A percentile compares a stretch with the other conserved stretches of the same genome.
phyloP scores from a whole-genome alignment of 495 filamentous ascomycete species.

The Penicillium canariense region DNA sequence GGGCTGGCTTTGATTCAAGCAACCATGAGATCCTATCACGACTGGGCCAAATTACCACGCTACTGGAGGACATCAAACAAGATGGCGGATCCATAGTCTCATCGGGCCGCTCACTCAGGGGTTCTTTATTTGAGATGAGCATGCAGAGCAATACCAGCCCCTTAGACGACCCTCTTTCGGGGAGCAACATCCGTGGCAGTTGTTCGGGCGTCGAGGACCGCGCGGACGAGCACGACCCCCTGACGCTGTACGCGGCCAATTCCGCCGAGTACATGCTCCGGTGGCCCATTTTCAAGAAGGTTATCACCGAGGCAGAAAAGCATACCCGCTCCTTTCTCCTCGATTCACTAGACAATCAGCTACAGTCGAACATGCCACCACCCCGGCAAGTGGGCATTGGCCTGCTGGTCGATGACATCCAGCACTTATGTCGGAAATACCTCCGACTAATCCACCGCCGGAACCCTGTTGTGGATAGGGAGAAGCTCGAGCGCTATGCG shows the following conservation, averaged over 20 bases:
- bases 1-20: conserved; percentile 17
- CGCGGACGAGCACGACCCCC: conserved; percentile 21
- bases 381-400: conserved; percentile 17
- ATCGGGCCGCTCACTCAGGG: conserved; percentile 18
- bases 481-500: conserved; percentile 24
- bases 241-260: conserved; percentile 22
- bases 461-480: conserved; percentile 24
- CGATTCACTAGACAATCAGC: conserved; percentile 23
- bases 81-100: conserved; percentile 15
- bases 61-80: conserved; percentile 27
- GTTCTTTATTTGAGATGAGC: conserved; percentile 19
- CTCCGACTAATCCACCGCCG: conserved; percentile 18
- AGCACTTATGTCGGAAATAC: conserved; percentile 19
- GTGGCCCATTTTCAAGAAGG: conserved; percentile 24
- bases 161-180: conserved; percentile 8
- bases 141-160: conserved; percentile 17
- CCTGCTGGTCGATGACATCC: conserved; percentile 21
- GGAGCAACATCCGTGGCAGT: conserved; percentile 9
- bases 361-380: background rate
- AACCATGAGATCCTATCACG: conserved; percentile 25
- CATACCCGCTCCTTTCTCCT: conserved; percentile 27
- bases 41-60: conserved; percentile 21
- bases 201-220: conserved; percentile 18
- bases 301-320: conserved; percentile 25
- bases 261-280: conserved; percentile 30